A percentile compares a stretch with the other conserved stretches of the same genome.
These are phyloP conservation scores for Metarhizium anisopliae DNA, from an alignment of 2,329 filamentous ascomycete species.

Conservation along the genomic window DNA sequence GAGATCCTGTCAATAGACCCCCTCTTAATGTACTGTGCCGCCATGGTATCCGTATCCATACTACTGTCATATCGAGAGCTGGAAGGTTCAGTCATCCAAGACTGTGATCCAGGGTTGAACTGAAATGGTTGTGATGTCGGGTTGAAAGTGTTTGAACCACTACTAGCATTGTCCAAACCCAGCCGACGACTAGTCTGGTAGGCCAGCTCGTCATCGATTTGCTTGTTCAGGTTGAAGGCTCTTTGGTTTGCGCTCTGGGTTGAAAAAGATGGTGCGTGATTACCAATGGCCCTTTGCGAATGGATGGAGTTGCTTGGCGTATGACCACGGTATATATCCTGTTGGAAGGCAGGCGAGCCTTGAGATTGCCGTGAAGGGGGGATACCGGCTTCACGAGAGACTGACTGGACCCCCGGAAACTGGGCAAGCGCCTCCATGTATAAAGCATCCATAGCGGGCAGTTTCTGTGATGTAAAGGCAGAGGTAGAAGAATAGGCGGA, in stretches of 20 bases:
- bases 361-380: constrained; percentile 49
- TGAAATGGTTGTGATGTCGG: constrained; percentile 31
- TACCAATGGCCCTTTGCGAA: constrained; percentile 35
- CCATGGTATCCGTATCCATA: constrained; percentile 23
- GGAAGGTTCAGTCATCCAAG: constrained; percentile 31
- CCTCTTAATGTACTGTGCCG: constrained; percentile 23
- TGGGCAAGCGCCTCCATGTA: constrained; percentile 29
- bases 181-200: constrained; percentile 24
- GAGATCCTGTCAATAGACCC: constrained; percentile 31
- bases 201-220: constrained; percentile 29
- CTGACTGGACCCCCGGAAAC: constrained; percentile 18
- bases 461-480: constrained; percentile 20
- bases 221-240: constrained; percentile 27
- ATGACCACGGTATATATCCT: constrained; percentile 27
- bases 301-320: constrained; percentile 36
- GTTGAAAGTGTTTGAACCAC: constrained; percentile 15
- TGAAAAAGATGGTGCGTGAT: constrained; percentile 37
- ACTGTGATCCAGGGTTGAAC: constrained; percentile 36
- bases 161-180: constrained; percentile 21
- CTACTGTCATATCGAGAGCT: constrained; percentile 18
- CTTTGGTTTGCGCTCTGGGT: constrained; percentile 31
- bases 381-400: constrained; percentile 42
- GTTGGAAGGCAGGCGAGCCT: constrained; percentile 26
- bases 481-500: constrained; percentile 13
- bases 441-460: constrained; percentile 27